phyloP scores from a whole-genome alignment of 257 asterid genomes.

The Apocynum venetum region DNA sequence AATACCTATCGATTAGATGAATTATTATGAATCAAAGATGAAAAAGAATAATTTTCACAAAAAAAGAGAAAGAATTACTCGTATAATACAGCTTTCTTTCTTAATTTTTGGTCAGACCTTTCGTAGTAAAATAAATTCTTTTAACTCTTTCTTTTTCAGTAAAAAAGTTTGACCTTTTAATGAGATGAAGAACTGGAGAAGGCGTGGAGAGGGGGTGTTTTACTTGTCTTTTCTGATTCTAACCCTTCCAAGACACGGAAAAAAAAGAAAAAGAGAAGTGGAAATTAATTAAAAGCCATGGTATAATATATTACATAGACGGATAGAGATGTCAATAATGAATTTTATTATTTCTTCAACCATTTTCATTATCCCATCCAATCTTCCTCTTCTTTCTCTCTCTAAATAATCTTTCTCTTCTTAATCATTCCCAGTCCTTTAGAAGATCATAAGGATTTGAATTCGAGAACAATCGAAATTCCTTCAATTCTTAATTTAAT shows the following conservation, averaged over 20 bases:
- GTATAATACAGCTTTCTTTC: too few relatives aligned
- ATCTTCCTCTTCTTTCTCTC: slow-evolving; percentile 17
- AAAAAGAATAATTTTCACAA: too few relatives aligned
- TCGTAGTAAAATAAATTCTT: too few relatives aligned
- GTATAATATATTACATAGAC: background rate
- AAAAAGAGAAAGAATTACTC: too few relatives aligned
- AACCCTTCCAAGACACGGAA: background rate
- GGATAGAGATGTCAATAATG: slow-evolving; percentile 50
- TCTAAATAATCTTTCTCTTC: slow-evolving; percentile 14
- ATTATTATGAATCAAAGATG: too few relatives aligned
- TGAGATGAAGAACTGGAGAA: background rate
- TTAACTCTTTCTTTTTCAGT: too few relatives aligned
- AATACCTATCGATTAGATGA: too few relatives aligned
- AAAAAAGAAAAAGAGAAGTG: background rate
- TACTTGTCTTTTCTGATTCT: background rate
- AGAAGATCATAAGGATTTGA: slow-evolving; percentile 26
- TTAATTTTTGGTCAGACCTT: too few relatives aligned
- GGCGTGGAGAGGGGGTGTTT: background rate
- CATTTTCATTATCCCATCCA: slow-evolving; percentile 46
- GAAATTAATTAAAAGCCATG: background rate
- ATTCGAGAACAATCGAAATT: slow-evolving; percentile 10
- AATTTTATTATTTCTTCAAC: slow-evolving; percentile 24
- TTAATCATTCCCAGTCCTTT: background rate
- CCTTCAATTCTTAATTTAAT: slow-evolving; percentile 30
- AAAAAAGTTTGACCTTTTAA: background rate